phyloP scores from a whole-genome alignment of 129 eudicot species.

The Flaveria trinervia region DNA sequence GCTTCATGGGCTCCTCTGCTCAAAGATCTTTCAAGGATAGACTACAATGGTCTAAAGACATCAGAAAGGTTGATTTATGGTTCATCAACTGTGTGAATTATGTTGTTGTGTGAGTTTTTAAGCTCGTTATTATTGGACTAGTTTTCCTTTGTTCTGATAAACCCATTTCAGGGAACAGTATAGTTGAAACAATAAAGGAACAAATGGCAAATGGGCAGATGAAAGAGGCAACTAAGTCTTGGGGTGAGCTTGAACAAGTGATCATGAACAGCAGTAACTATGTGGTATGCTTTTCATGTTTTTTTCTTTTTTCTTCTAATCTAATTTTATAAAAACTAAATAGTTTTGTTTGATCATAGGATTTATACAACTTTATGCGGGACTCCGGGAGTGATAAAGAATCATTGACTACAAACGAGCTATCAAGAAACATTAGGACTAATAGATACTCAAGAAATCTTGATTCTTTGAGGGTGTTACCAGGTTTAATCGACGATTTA shows the following conservation, averaged over 20 bases:
- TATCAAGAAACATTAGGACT: constrained; percentile 9
- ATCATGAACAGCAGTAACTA: constrained; percentile 37
- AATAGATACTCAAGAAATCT: constrained; percentile 41
- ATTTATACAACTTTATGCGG: constrained; percentile 56
- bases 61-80: constrained; percentile 44
- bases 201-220: constrained; percentile 44
- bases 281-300: constrained; percentile 43
- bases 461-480: constrained; percentile 25
- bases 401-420: constrained; percentile 21
- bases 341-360: constrained; percentile 35
- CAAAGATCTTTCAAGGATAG: constrained; percentile 49
- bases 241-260: constrained; percentile 44
- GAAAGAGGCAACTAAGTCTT: constrained; percentile 43
- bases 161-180: constrained; percentile 40
- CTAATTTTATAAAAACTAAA: background rate
- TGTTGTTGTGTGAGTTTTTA: constrained; percentile 29
- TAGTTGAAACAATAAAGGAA: constrained; percentile 45
- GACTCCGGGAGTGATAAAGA: constrained; percentile 31
- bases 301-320: background rate
- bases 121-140: background rate
- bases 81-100: constrained; percentile 21
- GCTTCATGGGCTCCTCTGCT: constrained; percentile 62
- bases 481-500: constrained; percentile 34
- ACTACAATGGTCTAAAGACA: constrained; percentile 31
- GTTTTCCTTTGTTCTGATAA: constrained; percentile 26